Percentiles rank a stretch among this genome's conserved stretches.
Evolutionary conservation across 345 rosid species (phyloP).

Genomic region (Mangifera indica): DNA sequence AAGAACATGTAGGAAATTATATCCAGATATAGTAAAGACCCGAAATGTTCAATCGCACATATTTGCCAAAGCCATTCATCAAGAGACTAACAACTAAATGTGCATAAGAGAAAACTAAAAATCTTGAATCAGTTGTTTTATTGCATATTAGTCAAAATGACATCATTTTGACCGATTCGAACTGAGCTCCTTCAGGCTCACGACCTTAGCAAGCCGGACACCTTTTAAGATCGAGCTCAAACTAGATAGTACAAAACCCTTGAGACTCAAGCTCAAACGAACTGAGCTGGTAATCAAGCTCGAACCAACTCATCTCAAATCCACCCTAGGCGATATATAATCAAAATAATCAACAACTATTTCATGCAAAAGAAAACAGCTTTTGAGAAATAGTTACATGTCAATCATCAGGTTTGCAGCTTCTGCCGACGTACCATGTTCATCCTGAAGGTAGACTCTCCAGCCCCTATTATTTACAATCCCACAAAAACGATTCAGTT

Average conservation of each 20-base stretch:
- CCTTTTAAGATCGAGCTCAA: too few species aligned
- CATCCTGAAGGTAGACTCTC: slow-evolving; percentile 89
- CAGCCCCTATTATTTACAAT: slow-evolving; percentile 56
- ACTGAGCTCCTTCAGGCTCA: too few species aligned
- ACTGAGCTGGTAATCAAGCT: too few species aligned
- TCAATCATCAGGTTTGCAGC: slow-evolving; percentile 68
- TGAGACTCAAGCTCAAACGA: too few species aligned
- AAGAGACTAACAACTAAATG: not conserved
- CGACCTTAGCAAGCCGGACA: too few species aligned
- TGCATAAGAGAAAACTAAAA: not conserved
- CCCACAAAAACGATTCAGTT: slow-evolving; percentile 7
- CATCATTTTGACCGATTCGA: too few species aligned
- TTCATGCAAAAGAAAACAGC: not conserved
- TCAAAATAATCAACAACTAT: not conserved
- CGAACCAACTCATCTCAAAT: too few species aligned
- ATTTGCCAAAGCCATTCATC: not conserved
- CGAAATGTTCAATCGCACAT: not conserved
- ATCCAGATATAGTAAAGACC: not conserved
- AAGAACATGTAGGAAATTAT: slow-evolving; percentile 16
- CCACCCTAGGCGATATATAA: not conserved
- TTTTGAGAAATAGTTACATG: slow-evolving; percentile 40
- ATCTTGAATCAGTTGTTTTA: not conserved
- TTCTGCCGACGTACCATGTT: slow-evolving; percentile 76
- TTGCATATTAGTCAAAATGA: too few species aligned
- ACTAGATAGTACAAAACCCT: too few species aligned